A percentile compares a stretch with the other conserved stretches of the same genome.
Evolutionary conservation across 2,329 filamentous ascomycete genomes (phyloP).

Genomic region (Paraconiothyrium brasiliense): DNA sequence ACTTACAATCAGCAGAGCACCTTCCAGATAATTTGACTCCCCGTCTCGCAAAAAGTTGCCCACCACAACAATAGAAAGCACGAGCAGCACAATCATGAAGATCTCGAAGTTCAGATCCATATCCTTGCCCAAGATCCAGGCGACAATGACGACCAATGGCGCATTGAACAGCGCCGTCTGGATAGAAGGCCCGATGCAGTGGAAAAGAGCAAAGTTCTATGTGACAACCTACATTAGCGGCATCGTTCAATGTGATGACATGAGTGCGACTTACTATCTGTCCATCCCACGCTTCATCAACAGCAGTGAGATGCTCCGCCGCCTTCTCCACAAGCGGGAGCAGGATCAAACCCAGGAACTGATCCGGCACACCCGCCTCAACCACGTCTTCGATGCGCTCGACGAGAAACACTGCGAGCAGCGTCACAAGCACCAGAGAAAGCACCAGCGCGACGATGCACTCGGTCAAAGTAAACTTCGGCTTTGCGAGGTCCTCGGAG

Average conservation of each 20-base stretch:
- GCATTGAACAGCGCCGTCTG: slow-evolving; percentile 91
- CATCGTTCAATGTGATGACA: not conserved
- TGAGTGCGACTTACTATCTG: slow-evolving; percentile 61
- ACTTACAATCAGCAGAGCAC: slow-evolving; percentile 73
- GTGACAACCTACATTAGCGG: slow-evolving; percentile 17
- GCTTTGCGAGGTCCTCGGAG: slow-evolving; percentile 66
- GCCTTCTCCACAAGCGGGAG: slow-evolving; percentile 86
- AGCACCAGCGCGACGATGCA: slow-evolving; percentile 71
- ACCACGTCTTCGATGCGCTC: slow-evolving; percentile 74
- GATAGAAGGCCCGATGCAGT: slow-evolving; percentile 85
- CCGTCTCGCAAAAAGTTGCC: slow-evolving; percentile 88
- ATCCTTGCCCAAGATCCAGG: slow-evolving; percentile 75
- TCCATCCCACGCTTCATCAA: slow-evolving; percentile 85
- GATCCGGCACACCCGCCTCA: slow-evolving; percentile 57
- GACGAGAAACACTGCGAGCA: slow-evolving; percentile 79
- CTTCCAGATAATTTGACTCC: slow-evolving; percentile 91
- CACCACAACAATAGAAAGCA: slow-evolving; percentile 85
- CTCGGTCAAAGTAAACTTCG: slow-evolving; percentile 79
- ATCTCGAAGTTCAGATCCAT: slow-evolving; percentile 89
- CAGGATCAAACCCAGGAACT: slow-evolving; percentile 76
- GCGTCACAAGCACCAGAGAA: slow-evolving; percentile 73
- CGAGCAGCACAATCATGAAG: slow-evolving; percentile 83
- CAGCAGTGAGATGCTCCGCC: slow-evolving; percentile 69
- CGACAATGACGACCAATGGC: slow-evolving; percentile 82
- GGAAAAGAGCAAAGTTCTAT: slow-evolving; percentile 80